Evolutionary conservation across 148 eudicot genomes (phyloP), one percentile per base, ranked within the genome.

Genomic region (Bassia scoparia): DNA sequence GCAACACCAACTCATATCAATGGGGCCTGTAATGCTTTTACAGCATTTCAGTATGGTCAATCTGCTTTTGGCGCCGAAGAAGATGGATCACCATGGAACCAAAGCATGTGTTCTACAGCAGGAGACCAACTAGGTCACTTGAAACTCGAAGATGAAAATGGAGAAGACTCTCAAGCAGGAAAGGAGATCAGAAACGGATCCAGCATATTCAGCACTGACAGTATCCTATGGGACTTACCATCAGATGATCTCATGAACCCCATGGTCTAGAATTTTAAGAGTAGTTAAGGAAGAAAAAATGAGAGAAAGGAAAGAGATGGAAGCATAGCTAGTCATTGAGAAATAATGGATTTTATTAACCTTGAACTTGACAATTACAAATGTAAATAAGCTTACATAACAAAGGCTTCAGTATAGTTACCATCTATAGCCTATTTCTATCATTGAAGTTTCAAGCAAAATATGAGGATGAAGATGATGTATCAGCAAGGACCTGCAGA

Each of bases 401-500:
- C 53, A 34, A 61, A 60, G 44, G 53, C 67, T 76, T 74, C 75
- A 76, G 58, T 61, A 74, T 71, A 66, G 26, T 64, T 35, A 41
- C 33, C 48, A 52, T 75, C 73, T 65, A 20, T 26, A 44, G 58
- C 31, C 59, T 76, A 67, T 70, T 75, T 68, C 76, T 41, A 20
- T 23, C 17, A 30, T 43, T 54, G 35, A 64, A 24, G 13, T 23
- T 74, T 85, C 82, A 93, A 74, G 98, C 98, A 77, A 91, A 94
- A 77, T 94, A 94, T 68, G 97, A 94, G 41, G 97, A 94, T 14
- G 96, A 94, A 41, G 98, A 89, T 18, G 98, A 88, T 76, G 97
- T 91, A 87, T 95, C 97, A 76, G 92, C 96, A 74, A 95, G 93
- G 60, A 95, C 87, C 99, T 91, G 96, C 87, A 87, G 61, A 73